These are phyloP conservation scores for Balakata baccata DNA, from an alignment of 345 rosid genomes.

Conservation along the genomic window DNA sequence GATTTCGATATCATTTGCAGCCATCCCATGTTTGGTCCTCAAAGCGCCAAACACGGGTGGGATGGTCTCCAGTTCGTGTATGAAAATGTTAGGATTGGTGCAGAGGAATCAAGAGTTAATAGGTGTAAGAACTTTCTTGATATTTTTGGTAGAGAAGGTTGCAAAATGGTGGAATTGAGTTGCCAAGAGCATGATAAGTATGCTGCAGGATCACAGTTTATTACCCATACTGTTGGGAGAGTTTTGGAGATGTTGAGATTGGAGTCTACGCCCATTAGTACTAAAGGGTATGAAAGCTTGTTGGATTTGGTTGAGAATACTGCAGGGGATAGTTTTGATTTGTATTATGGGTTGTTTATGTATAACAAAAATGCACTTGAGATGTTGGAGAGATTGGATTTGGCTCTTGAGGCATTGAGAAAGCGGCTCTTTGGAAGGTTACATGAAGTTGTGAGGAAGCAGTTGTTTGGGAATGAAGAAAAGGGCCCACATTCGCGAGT, in stretches of 20 bases:
- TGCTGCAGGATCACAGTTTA: constrained; percentile 56
- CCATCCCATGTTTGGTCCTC: constrained; percentile 83
- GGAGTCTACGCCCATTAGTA: constrained; percentile 56
- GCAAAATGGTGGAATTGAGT: constrained; percentile 58
- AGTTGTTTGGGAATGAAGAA: constrained; percentile 22
- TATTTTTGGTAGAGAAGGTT: constrained; percentile 42
- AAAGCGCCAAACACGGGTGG: constrained; percentile 60
- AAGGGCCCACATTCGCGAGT: background rate
- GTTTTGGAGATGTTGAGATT: constrained; percentile 44
- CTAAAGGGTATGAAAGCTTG: constrained; percentile 51
- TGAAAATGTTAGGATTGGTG: constrained; percentile 63
- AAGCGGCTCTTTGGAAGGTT: constrained; percentile 55
- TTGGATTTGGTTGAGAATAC: constrained; percentile 51
- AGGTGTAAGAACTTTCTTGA: constrained; percentile 42
- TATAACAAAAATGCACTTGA: constrained; percentile 58
- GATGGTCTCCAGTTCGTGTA: constrained; percentile 46
- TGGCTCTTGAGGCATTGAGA: constrained; percentile 54
- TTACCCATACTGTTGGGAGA: constrained; percentile 54
- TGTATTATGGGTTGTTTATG: constrained; percentile 74
- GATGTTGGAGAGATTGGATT: constrained; percentile 64
- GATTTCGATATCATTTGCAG: constrained; percentile 69
- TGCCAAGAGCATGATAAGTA: constrained; percentile 48
- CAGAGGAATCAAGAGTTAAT: constrained; percentile 30
- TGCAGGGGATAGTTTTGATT: constrained; percentile 64
- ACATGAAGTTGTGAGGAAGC: constrained; percentile 48